These are phyloP conservation scores for Nakazawaea sp. DNA, from an alignment of 805 yeast genomes.

Conservation along the genomic window DNA sequence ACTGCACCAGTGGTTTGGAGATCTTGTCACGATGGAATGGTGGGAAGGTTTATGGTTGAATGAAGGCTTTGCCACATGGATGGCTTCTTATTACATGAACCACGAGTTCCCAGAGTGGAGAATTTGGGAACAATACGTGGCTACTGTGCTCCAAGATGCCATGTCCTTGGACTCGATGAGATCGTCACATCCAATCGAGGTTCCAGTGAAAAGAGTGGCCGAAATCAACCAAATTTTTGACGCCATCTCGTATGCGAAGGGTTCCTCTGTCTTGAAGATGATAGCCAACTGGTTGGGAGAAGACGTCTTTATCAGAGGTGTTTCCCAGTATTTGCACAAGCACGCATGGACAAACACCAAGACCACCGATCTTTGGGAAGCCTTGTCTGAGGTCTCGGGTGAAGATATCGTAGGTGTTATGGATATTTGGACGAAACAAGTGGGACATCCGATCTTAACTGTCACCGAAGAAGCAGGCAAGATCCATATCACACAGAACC, in stretches of 20 bases:
- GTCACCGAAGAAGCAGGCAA: slow-evolving; percentile 31
- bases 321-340: slow-evolving; percentile 56
- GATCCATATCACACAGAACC: slow-evolving; percentile 43
- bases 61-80: slow-evolving; percentile 89
- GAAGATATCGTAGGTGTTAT: slow-evolving; percentile 52
- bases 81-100: slow-evolving; percentile 66
- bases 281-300: slow-evolving; percentile 63
- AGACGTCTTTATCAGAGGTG: slow-evolving; percentile 65
- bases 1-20: slow-evolving; percentile 92
- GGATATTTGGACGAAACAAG: slow-evolving; percentile 61
- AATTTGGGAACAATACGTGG: slow-evolving; percentile 51
- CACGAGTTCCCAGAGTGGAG: slow-evolving; percentile 77
- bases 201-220: slow-evolving; percentile 68
- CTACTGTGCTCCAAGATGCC: slow-evolving; percentile 44
- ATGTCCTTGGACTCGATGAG: slow-evolving; percentile 48
- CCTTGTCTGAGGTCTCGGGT: slow-evolving; percentile 57
- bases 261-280: slow-evolving; percentile 76
- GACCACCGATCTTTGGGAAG: slow-evolving; percentile 67
- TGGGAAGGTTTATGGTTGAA: slow-evolving; percentile 91
- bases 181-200: slow-evolving; percentile 77
- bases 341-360: slow-evolving; percentile 66
- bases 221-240: slow-evolving; percentile 82
- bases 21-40: slow-evolving; percentile 87
- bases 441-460: slow-evolving; percentile 66
- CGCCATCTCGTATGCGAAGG: slow-evolving; percentile 74